Conservation (phyloP, 306 rosid species). For the Vachellia collinsii region DNA sequence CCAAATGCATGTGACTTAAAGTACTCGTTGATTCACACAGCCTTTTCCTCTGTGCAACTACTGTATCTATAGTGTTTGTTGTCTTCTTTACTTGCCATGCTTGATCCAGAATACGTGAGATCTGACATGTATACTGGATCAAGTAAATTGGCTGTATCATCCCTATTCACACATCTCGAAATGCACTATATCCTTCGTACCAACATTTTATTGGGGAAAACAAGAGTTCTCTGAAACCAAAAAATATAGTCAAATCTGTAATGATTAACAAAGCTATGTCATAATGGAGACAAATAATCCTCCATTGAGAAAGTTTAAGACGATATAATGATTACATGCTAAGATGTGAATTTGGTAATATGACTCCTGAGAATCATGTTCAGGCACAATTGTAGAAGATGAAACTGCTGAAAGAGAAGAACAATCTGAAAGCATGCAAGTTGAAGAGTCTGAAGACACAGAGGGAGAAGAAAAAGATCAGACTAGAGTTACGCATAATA, state of each 20-base stretch:
- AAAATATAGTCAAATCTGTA: background rate
- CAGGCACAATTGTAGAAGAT: slow-evolving; percentile 38
- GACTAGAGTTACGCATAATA: slow-evolving; percentile 43
- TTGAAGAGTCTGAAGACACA: slow-evolving; percentile 30
- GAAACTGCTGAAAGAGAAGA: slow-evolving; percentile 23
- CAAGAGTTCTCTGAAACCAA: background rate
- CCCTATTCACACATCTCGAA: slow-evolving; percentile 4
- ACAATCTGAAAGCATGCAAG: slow-evolving; percentile 17
- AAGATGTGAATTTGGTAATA: slow-evolving; percentile 16
- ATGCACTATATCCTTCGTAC: background rate
- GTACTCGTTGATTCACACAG: slow-evolving; percentile 14
- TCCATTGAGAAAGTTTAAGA: slow-evolving; percentile 32
- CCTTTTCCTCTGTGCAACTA: slow-evolving; percentile 1
- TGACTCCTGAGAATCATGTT: background rate
- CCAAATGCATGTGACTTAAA: background rate
- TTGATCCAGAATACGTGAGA: background rate
- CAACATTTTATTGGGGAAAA: background rate
- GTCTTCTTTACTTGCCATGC: background rate
- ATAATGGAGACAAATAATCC: background rate
- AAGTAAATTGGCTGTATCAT: background rate
- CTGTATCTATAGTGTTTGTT: background rate
- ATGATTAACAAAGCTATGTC: background rate
- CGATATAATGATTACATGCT: slow-evolving; percentile 6
- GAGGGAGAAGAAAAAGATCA: slow-evolving; percentile 41
- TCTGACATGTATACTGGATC: background rate